Conservation (phyloP, 2,329 filamentous ascomycete species). For the Penicillium psychrosexuale region DNA sequence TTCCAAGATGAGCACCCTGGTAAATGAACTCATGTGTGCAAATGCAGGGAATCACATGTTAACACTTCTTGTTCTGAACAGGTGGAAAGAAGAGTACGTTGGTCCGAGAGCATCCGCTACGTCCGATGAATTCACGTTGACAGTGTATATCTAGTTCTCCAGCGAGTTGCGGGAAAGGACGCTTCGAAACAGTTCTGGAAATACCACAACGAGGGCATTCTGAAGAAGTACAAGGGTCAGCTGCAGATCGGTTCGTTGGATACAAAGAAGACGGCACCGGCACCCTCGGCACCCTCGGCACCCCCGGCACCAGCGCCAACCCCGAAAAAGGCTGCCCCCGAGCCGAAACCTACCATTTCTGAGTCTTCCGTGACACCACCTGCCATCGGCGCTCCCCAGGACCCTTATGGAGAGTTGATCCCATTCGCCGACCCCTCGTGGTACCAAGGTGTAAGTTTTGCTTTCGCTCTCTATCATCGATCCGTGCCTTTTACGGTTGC, state of each 20-base stretch:
- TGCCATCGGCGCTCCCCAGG: slow-evolving; percentile 68
- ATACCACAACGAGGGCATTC: slow-evolving; percentile 59
- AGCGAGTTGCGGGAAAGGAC: slow-evolving; percentile 64
- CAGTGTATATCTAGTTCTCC: slow-evolving; percentile 50
- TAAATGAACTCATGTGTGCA: slow-evolving; percentile 20
- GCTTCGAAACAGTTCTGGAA: slow-evolving; percentile 68
- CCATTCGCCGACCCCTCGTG: slow-evolving; percentile 90
- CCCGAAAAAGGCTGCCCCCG: slow-evolving; percentile 51
- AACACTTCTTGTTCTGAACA: slow-evolving; percentile 9
- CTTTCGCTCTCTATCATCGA: slow-evolving; percentile 17
- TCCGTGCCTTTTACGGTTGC: not conserved
- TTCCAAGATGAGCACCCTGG: slow-evolving; percentile 79
- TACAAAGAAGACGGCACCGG: slow-evolving; percentile 63
- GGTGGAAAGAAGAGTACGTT: slow-evolving; percentile 69
- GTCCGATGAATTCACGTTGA: slow-evolving; percentile 18
- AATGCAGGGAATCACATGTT: not conserved
- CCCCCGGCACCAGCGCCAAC: slow-evolving; percentile 38
- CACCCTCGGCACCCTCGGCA: not conserved
- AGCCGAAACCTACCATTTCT: slow-evolving; percentile 51
- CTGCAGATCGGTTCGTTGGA: slow-evolving; percentile 72
- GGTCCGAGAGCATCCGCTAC: not conserved
- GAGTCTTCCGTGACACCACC: slow-evolving; percentile 44
- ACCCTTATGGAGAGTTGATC: slow-evolving; percentile 80
- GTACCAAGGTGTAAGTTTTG: slow-evolving; percentile 78
- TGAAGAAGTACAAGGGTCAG: slow-evolving; percentile 61